Evolutionary conservation across 2,329 filamentous ascomycete genomes (phyloP), one percentile per base, ranked within the genome.

Genomic region (Falciphora oryzae): DNA sequence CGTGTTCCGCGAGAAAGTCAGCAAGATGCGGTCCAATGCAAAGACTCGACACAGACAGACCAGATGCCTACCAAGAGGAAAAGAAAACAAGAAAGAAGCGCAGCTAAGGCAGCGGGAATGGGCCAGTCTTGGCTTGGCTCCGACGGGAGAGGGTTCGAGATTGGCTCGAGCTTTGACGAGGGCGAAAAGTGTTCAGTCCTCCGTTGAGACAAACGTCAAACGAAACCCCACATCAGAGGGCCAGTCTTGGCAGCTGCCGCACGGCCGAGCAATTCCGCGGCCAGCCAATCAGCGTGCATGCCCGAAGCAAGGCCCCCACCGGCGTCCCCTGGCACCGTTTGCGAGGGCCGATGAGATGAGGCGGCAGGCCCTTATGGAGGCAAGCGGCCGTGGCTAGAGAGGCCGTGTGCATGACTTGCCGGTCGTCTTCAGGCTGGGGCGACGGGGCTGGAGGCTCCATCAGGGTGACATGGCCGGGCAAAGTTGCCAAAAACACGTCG

Each of bases 121-220:
- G 44, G 57, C 57, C 25, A 28, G 57, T 16, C 28, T 29, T 58
- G 25, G 25, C 28, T 58, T 58, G 25, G 57, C 57, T 58, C 57
- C n/a, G 28, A 16, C 13, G 13, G 27, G 25, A 58, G 57, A 22
- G 18, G 32, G 13, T 18, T 32, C 32, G 32, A 53, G 22, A 7
- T n/a, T 53, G 44, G 44, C 44, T 53, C 44, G 44, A 58, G 28
- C 28, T 58, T 10, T 28, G 11, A 22, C 22, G 29, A 35, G 14
- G 31, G 27, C 27, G 22, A 35, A 60, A 14, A 10, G 7, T 13
- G 58, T 60, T 31, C 16, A 29, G 31, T n/a, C 22, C 29, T 59
- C 25, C 58, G 58, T 60, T 60, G 58, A 60, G 58, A 60, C 58
- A 38, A 28, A 60, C 28, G 14, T 60, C 58, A 60, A 60, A 60